phyloP scores from a whole-genome alignment of 2,329 filamentous ascomycete species.

The Purpureocillium lavendulum region DNA sequence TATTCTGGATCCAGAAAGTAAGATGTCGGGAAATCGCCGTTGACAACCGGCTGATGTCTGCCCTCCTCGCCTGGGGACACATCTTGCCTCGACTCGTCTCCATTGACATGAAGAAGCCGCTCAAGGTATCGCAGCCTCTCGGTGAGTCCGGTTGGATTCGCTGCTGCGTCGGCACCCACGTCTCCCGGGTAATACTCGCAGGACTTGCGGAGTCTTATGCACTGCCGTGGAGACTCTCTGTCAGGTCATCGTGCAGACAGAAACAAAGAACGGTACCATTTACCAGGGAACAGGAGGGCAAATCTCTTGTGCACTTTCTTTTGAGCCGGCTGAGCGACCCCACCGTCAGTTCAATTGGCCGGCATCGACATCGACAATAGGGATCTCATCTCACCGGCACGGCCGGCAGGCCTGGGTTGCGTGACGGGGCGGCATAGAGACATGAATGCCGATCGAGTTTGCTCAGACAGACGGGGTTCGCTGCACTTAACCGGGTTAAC shows the following conservation, averaged over 20 bases:
- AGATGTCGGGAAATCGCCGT: slow-evolving; percentile 1
- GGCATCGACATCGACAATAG: not conserved
- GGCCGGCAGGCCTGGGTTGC: not conserved
- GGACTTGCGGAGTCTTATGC: slow-evolving; percentile 2
- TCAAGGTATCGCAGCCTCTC: not conserved
- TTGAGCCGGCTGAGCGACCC: slow-evolving; percentile 9
- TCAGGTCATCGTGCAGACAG: too few relatives aligned
- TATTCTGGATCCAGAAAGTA: slow-evolving; percentile 10
- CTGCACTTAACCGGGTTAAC: too few relatives aligned
- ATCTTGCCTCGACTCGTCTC: too few relatives aligned
- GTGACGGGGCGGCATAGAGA: not conserved
- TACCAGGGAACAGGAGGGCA: slow-evolving; percentile 11
- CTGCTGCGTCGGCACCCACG: not conserved
- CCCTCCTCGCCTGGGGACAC: not conserved
- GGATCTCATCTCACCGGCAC: not conserved
- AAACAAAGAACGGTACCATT: not conserved
- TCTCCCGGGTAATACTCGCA: slow-evolving; percentile 3
- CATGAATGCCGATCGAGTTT: too few relatives aligned
- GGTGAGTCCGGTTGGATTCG: not conserved
- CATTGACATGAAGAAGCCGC: not conserved
- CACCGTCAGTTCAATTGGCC: not conserved
- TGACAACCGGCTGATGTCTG: not conserved
- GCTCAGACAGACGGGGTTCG: too few relatives aligned
- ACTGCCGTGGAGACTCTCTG: not conserved
- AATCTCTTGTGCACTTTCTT: slow-evolving; percentile 9